These are phyloP conservation scores for Globisporangium canariense DNA, from an alignment of 352 stramenopile genomes.

Conservation along the genomic window DNA sequence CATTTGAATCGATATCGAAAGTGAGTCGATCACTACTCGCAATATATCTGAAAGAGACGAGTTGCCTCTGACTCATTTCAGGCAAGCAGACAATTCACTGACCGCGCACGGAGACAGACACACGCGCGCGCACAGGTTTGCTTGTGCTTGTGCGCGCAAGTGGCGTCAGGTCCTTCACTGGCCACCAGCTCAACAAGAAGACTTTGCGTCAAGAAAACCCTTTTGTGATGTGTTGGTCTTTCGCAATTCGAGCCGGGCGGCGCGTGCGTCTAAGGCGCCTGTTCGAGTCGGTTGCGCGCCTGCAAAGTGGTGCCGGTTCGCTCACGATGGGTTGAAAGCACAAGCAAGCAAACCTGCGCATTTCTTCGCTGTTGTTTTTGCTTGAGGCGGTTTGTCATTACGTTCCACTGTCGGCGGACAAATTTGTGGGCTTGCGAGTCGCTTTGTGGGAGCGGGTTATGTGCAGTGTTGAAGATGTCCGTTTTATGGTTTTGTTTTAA, in stretches of 20 bases:
- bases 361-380: neutral
- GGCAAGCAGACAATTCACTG: neutral
- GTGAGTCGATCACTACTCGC: neutral
- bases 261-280: neutral
- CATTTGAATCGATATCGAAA: neutral
- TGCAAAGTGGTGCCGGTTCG: neutral
- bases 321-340: conserved; percentile 10
- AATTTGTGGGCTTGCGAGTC: conserved; percentile 8
- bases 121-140: neutral
- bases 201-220: neutral
- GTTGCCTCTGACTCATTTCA: conserved; percentile 2
- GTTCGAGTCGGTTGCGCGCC: conserved; percentile 7
- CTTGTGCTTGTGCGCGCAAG: neutral
- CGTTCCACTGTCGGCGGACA: conserved; percentile 14
- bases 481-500: too few species aligned
- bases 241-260: conserved; percentile 1
- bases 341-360: neutral
- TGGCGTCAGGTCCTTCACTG: neutral
- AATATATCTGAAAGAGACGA: neutral
- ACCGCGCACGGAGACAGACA: neutral
- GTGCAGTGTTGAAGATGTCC: too few species aligned
- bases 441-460: too few species aligned
- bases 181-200: neutral
- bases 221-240: neutral
- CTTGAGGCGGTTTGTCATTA: conserved; percentile 5